Base-by-base conservation (phyloP, 1,284 basidiomycete species). In the Termitomyces sp. region DNA sequence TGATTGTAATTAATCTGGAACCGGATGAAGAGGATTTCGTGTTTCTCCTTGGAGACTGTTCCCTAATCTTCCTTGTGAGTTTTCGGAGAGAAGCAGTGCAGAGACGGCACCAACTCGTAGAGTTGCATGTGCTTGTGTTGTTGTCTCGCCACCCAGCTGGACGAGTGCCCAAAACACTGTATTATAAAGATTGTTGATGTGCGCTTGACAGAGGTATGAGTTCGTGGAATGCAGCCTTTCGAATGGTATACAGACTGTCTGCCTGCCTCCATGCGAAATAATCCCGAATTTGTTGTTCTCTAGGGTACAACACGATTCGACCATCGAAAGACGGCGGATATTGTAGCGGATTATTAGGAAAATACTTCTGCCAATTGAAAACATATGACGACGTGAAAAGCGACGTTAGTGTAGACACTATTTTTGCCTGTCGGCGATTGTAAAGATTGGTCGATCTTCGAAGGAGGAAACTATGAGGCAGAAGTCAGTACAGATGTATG, bases 161-260 rank as follows among this genome's bases (percentile, higher is more conserved):
- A 98, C 85, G 8, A 99, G 78, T 0, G 94, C 90, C 97, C 96
- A 99, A 68, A 98, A 99, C 0, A 78, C 77, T 0, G 97, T 98
- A 65, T 99, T 99, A 76, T 99, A 96, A 21, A 99, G 75, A 67
- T 98, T 99, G 70, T 99, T 99, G 69, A 99, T 92, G 68, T 99
- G 97, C 0, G 97, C 94, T 97, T 65, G 30, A 57, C 57, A 34
- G n/a, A 41, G 7, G 46, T 54, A 48, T 57, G 54, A 58, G 61
- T 57, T 50, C 28, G 24, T 8, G 17, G 33, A 43, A 38, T 48
- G 19, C 26, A 61, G 56, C 9, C 10, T 61, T 30, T n/a, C 2
- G 38, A 48, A 10, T 28, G 52, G 24, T 17, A 17, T 26, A 78
- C 91, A 65, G 67, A 95, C 94, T 96, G 69, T 98, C 96, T 0